Evolutionary conservation across 31 red algal species (phyloP).

Genomic region (Asparagopsis taxiformis): DNA sequence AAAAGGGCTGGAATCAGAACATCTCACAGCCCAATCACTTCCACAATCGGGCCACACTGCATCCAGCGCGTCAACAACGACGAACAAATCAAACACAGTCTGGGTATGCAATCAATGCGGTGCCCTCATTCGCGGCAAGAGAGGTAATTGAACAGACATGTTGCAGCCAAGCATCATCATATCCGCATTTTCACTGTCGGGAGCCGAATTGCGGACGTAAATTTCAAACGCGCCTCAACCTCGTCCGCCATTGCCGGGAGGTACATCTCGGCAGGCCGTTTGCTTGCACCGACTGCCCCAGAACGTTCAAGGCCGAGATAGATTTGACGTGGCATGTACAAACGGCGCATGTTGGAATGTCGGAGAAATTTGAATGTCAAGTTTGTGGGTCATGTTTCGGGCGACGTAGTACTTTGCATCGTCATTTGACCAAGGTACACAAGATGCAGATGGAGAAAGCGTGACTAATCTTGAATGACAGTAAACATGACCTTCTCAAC

Average conservation of each 20-base stretch:
- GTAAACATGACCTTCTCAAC: no score
- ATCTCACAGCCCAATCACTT: no score
- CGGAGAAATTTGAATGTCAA: background rate
- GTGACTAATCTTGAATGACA: no score
- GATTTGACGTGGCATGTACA: conserved; percentile 22
- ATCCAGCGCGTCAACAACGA: no score
- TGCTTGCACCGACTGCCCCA: conserved; percentile 20
- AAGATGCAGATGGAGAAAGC: conserved; percentile 24
- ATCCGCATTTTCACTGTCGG: conserved; percentile 39
- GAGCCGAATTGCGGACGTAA: no score
- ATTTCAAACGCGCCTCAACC: no score
- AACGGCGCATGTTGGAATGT: conserved; percentile 33
- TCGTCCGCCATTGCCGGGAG: no score
- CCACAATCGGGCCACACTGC: no score
- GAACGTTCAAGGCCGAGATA: conserved; percentile 35
- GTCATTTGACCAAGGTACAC: conserved; percentile 51
- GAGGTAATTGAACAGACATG: conserved; percentile 54
- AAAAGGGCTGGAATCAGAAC: no score
- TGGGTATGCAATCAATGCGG: conserved; percentile 52
- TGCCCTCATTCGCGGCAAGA: conserved; percentile 44
- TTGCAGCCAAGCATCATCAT: conserved; percentile 56
- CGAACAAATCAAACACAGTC: conserved; percentile 9
- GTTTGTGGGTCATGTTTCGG: conserved; percentile 53
- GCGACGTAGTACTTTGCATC: no score
- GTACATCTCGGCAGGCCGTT: conserved; percentile 54